phyloP scores from a whole-genome alignment of 257 asterid species.

The Cynanchum wilfordii region DNA sequence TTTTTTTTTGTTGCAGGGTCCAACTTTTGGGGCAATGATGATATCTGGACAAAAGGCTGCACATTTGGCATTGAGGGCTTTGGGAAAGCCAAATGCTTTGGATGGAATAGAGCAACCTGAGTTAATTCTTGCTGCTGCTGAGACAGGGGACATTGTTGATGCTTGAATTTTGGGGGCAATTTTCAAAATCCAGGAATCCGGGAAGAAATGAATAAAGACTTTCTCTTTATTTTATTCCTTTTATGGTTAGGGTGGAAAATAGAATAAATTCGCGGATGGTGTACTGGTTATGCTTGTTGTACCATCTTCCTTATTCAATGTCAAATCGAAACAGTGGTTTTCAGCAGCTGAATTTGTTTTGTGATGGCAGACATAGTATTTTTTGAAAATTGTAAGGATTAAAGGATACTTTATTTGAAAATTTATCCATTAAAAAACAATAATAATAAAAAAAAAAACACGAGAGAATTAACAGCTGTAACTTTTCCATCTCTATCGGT shows the following conservation, averaged over 20 bases:
- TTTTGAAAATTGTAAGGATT: no score
- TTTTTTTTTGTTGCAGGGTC: conserved; percentile 42
- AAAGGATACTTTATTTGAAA: no score
- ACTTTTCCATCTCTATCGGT: no score
- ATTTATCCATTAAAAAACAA: no score
- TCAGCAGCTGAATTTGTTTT: no score
- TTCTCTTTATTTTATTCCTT: not conserved
- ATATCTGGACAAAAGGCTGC: conserved; percentile 90
- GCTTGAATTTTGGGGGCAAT: conserved; percentile 25
- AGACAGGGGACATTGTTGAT: conserved; percentile 44
- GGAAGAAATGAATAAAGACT: not conserved
- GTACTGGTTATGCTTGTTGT: conserved; percentile 12
- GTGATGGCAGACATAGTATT: no score
- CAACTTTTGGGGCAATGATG: conserved; percentile 94
- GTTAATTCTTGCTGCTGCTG: conserved; percentile 51
- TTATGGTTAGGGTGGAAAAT: not conserved
- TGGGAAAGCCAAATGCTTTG: conserved; percentile 64
- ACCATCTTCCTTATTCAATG: not conserved
- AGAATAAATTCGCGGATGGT: not conserved
- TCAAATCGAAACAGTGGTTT: not conserved
- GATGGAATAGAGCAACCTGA: conserved; percentile 49
- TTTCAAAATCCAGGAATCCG: not conserved
- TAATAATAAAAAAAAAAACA: no score
- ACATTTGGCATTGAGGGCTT: conserved; percentile 74
- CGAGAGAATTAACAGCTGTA: no score